These are phyloP conservation scores for Pichia thaimueangensis DNA, from an alignment of 805 yeast genomes.

Conservation along the genomic window DNA sequence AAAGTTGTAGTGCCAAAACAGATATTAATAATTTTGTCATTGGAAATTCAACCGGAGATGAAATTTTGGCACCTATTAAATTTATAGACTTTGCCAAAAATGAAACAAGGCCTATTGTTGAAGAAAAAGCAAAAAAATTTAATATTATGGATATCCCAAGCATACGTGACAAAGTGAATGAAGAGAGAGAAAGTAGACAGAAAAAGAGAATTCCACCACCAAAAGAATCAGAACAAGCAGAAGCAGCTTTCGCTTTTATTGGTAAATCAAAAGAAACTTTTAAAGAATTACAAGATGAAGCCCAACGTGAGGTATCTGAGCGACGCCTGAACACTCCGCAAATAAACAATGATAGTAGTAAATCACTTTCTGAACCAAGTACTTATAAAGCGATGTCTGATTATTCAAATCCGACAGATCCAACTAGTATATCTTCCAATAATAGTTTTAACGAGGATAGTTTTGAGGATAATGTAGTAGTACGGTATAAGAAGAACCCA, in stretches of 20 bases:
- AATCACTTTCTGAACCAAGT: slow-evolving; percentile 22
- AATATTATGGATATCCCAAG: slow-evolving; percentile 17
- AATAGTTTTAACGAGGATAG: slow-evolving; percentile 1
- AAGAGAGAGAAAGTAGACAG: slow-evolving; percentile 11
- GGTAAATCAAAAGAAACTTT: slow-evolving; percentile 28
- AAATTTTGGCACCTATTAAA: slow-evolving; percentile 50
- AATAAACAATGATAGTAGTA: background rate
- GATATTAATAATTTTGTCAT: slow-evolving; percentile 53
- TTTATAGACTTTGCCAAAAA: slow-evolving; percentile 53
- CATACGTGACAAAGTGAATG: slow-evolving; percentile 7
- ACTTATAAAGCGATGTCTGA: slow-evolving; percentile 27
- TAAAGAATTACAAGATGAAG: slow-evolving; percentile 24
- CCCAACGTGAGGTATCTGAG: slow-evolving; percentile 21
- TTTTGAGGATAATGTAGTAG: background rate
- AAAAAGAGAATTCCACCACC: slow-evolving; percentile 26
- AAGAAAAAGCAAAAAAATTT: slow-evolving; percentile 9
- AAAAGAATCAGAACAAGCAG: slow-evolving; percentile 20
- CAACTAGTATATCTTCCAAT: slow-evolving; percentile 23
- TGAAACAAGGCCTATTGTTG: slow-evolving; percentile 9
- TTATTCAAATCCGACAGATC: slow-evolving; percentile 27
- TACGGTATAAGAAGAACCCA: background rate
- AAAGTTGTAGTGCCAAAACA: slow-evolving; percentile 54
- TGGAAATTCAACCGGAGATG: slow-evolving; percentile 57
- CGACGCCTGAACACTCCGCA: slow-evolving; percentile 7
- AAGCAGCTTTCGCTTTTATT: slow-evolving; percentile 22